Conservation (phyloP, 306 rosid genomes). For the Rosa lucieae region DNA sequence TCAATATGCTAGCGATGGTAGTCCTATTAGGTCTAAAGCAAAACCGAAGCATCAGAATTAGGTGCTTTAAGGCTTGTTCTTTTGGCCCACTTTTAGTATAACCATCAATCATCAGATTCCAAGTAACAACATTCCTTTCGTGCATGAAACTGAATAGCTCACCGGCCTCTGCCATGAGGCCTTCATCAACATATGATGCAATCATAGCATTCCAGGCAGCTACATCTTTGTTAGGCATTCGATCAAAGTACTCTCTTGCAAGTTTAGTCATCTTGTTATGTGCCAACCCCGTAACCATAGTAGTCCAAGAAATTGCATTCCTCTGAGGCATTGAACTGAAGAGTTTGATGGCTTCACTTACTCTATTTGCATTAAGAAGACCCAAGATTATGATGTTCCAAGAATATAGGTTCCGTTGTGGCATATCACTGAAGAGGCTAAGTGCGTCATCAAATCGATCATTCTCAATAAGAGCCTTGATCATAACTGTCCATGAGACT, state of each 20-base stretch:
- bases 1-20: constrained; percentile 34
- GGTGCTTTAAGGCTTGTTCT: constrained; percentile 36
- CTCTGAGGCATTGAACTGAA: constrained; percentile 40
- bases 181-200: constrained; percentile 35
- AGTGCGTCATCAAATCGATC: constrained; percentile 37
- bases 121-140: constrained; percentile 40
- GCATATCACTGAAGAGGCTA: constrained; percentile 42
- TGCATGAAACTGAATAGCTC: constrained; percentile 43
- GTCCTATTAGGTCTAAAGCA: constrained; percentile 37
- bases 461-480: constrained; percentile 46
- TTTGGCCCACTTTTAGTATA: constrained; percentile 28
- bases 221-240: constrained; percentile 40
- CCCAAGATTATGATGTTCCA: constrained; percentile 58
- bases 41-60: constrained; percentile 40
- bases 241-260: constrained; percentile 49
- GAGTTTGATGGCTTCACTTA: constrained; percentile 41
- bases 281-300: constrained; percentile 51
- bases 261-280: constrained; percentile 31
- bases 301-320: constrained; percentile 47
- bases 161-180: constrained; percentile 36
- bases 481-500: constrained; percentile 49
- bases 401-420: constrained; percentile 37
- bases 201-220: constrained; percentile 53
- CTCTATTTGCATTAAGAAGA: constrained; percentile 35
- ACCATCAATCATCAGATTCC: constrained; percentile 44